Percentiles rank a stretch among this genome's conserved stretches.
Evolutionary conservation across 225 moss, liverwort and hornwort species (phyloP).

Genomic region (Anthoceros angustus): DNA sequence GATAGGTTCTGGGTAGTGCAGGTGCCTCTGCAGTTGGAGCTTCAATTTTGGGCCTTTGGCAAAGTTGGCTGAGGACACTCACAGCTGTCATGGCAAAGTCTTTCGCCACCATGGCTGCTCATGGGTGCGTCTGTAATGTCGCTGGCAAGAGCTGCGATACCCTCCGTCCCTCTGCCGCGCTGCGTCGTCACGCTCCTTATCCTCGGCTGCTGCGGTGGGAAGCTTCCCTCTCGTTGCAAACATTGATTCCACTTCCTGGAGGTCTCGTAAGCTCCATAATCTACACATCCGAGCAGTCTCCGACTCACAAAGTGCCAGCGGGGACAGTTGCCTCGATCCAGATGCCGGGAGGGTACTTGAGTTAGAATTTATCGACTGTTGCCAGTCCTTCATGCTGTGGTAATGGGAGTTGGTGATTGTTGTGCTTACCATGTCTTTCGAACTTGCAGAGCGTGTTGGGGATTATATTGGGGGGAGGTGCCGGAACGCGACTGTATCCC

Average conservation of each 20-base stretch:
- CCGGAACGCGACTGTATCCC: slow-evolving; percentile 89
- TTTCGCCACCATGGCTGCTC: neutral
- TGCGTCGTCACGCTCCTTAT: neutral
- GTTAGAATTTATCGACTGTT: neutral
- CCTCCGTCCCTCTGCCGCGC: neutral
- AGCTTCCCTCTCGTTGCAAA: neutral
- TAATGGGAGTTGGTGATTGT: neutral
- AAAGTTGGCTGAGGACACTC: too few species aligned
- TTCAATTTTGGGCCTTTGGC: too few species aligned
- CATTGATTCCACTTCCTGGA: neutral
- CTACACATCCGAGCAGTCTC: slow-evolving; percentile 25
- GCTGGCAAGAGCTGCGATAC: neutral
- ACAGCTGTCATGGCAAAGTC: too few species aligned
- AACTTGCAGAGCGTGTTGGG: slow-evolving; percentile 60
- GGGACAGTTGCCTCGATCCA: slow-evolving; percentile 25
- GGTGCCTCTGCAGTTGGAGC: too few species aligned
- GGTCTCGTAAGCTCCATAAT: neutral
- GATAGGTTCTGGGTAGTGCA: too few species aligned
- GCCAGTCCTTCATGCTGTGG: neutral
- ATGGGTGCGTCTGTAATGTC: neutral
- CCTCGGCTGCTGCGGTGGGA: neutral
- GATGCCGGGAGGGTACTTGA: slow-evolving; percentile 14
- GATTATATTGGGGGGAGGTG: slow-evolving; percentile 93
- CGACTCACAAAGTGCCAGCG: slow-evolving; percentile 34
- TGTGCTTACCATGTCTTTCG: neutral